phyloP scores from a whole-genome alignment of 805 yeast species.

The Candida insectorum region DNA sequence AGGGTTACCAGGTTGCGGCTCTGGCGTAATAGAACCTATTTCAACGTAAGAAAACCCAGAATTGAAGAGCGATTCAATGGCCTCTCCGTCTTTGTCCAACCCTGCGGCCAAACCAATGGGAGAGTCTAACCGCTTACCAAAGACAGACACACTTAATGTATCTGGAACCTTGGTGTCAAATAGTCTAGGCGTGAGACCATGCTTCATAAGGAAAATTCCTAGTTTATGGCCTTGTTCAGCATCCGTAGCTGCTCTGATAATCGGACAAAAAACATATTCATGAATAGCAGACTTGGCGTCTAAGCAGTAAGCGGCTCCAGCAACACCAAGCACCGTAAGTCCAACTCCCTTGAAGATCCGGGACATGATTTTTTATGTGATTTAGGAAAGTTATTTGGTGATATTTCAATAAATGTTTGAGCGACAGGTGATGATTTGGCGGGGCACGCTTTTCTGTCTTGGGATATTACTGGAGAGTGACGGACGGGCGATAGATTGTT shows the following conservation, averaged over 20 bases:
- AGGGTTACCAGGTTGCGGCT: conserved; percentile 95
- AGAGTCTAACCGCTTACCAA: conserved; percentile 62
- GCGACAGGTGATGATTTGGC: too few species aligned
- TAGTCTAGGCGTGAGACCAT: conserved; percentile 64
- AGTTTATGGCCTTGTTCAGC: conserved; percentile 85
- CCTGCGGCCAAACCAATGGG: conserved; percentile 97
- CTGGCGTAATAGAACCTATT: conserved; percentile 89
- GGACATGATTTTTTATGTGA: too few species aligned
- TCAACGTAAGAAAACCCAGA: conserved; percentile 88
- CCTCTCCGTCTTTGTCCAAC: conserved; percentile 90
- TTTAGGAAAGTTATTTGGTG: too few species aligned
- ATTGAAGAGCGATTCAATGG: conserved; percentile 73
- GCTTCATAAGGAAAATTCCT: conserved; percentile 67
- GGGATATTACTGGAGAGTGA: background rate
- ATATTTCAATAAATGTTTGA: too few species aligned
- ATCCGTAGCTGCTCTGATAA: conserved; percentile 62
- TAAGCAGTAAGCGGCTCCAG: conserved; percentile 40
- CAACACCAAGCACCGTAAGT: background rate
- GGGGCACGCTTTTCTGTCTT: too few species aligned
- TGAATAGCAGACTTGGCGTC: conserved; percentile 84
- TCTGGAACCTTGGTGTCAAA: conserved; percentile 42
- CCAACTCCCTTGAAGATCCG: too few species aligned
- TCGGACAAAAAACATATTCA: conserved; percentile 77
- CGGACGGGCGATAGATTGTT: background rate
- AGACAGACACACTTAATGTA: conserved; percentile 57